Conservation (phyloP, 179 eudicot genomes). For the Nepenthes alata region DNA sequence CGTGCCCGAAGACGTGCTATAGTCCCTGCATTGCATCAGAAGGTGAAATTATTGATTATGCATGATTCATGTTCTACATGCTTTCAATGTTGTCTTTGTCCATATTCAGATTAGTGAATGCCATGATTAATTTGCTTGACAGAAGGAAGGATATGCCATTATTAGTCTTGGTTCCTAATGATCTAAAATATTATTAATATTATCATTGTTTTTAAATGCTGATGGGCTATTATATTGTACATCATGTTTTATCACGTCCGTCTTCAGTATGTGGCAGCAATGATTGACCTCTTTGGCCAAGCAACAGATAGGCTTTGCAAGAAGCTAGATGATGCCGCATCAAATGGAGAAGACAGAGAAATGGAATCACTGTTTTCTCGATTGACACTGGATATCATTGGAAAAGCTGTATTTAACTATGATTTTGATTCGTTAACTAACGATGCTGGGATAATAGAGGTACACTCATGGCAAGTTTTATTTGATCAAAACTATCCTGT, state of each 20-base stretch:
- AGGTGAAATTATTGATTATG: conserved; percentile 32
- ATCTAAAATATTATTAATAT: not conserved
- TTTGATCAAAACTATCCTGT: not conserved
- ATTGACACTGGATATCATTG: conserved; percentile 88
- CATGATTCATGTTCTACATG: too few species aligned
- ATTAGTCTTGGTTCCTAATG: not conserved
- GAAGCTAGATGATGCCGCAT: conserved; percentile 85
- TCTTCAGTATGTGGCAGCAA: conserved; percentile 79
- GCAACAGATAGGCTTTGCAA: conserved; percentile 82
- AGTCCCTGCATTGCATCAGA: conserved; percentile 92
- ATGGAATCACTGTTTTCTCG: conserved; percentile 98
- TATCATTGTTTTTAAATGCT: not conserved
- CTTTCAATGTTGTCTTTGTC: too few species aligned
- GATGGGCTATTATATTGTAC: not conserved
- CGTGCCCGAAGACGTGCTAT: conserved; percentile 85
- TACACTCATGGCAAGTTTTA: conserved; percentile 16
- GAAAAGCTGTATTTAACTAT: conserved; percentile 92
- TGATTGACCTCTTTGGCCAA: conserved; percentile 78
- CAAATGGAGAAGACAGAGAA: conserved; percentile 78
- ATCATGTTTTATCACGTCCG: not conserved
- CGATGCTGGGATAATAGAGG: conserved; percentile 95
- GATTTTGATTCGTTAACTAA: conserved; percentile 89
- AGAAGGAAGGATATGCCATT: not conserved
- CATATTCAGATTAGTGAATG: not conserved
- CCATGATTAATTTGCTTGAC: not conserved